These are phyloP conservation scores for Yamadazyma sp. DNA, from an alignment of 805 yeast genomes.

Conservation along the genomic window DNA sequence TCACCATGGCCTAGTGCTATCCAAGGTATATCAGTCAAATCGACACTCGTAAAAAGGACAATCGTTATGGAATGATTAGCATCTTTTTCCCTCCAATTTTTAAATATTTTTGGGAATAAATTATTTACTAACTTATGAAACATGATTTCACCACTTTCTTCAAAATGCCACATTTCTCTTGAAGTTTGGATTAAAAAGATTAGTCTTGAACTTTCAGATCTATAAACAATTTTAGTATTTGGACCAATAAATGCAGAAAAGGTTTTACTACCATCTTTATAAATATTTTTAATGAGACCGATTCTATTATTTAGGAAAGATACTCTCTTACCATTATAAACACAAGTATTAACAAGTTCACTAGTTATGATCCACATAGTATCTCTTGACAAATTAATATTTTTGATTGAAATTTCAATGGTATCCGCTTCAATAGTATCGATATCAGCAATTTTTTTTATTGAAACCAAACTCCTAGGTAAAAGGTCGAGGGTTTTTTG, in stretches of 20 bases:
- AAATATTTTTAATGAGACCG: slow-evolving; percentile 60
- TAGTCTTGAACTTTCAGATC: slow-evolving; percentile 88
- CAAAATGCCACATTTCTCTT: slow-evolving; percentile 97
- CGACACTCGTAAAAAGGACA: slow-evolving; percentile 81
- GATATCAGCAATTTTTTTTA: slow-evolving; percentile 42
- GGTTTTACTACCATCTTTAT: slow-evolving; percentile 61
- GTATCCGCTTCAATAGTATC: slow-evolving; percentile 69
- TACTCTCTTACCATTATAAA: slow-evolving; percentile 63
- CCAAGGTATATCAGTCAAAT: slow-evolving; percentile 52
- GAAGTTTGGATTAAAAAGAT: slow-evolving; percentile 85
- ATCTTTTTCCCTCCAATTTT: slow-evolving; percentile 80
- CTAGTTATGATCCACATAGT: slow-evolving; percentile 88
- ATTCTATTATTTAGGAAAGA: slow-evolving; percentile 60
- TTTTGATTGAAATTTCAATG: slow-evolving; percentile 77
- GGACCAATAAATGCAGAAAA: slow-evolving; percentile 76
- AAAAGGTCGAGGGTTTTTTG: slow-evolving; percentile 62
- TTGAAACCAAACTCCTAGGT: slow-evolving; percentile 62
- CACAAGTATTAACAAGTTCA: slow-evolving; percentile 56
- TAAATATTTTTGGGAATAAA: slow-evolving; percentile 85
- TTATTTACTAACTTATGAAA: slow-evolving; percentile 90
- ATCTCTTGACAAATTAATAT: slow-evolving; percentile 78
- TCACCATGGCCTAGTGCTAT: slow-evolving; percentile 67
- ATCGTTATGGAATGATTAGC: slow-evolving; percentile 91
- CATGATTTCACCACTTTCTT: slow-evolving; percentile 91
- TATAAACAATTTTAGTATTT: slow-evolving; percentile 74